These are phyloP conservation scores for Chlorencoelia australis DNA, from an alignment of 2,329 filamentous ascomycete species.

Conservation along the genomic window DNA sequence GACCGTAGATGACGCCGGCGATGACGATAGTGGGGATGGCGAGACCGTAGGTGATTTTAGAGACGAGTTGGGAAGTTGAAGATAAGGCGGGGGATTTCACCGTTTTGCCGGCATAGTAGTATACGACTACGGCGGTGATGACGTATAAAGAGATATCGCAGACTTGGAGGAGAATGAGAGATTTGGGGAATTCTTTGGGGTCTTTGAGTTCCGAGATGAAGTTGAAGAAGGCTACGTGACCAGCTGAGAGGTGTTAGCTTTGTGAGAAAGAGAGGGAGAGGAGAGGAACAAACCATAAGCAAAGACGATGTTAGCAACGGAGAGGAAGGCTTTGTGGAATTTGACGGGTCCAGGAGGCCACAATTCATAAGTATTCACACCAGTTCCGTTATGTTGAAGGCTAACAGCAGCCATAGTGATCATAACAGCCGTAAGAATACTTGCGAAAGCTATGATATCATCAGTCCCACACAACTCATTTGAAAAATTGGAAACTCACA, in stretches of 20 bases:
- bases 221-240: slow-evolving; percentile 49
- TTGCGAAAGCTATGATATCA: slow-evolving; percentile 37
- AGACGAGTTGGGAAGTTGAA: slow-evolving; percentile 39
- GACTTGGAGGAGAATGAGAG: slow-evolving; percentile 46
- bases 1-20: slow-evolving; percentile 60
- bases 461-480: not conserved
- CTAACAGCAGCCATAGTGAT: slow-evolving; percentile 41
- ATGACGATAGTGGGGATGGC: slow-evolving; percentile 62
- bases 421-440: slow-evolving; percentile 43
- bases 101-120: slow-evolving; percentile 50
- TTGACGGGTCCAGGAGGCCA: slow-evolving; percentile 15
- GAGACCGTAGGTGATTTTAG: slow-evolving; percentile 57
- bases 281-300: slow-evolving; percentile 34
- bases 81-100: slow-evolving; percentile 59
- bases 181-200: slow-evolving; percentile 47
- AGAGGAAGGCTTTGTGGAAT: slow-evolving; percentile 36
- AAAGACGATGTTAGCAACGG: slow-evolving; percentile 47
- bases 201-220: slow-evolving; percentile 47
- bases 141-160: slow-evolving; percentile 53
- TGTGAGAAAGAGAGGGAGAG: not conserved
- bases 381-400: not conserved
- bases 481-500: slow-evolving; percentile 29
- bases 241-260: slow-evolving; percentile 17
- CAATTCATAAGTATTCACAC: slow-evolving; percentile 23
- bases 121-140: slow-evolving; percentile 41